A percentile compares a stretch with the other conserved stretches of the same genome.
Conservation (phyloP, 306 rosid species). For the Glycine soja region DNA sequence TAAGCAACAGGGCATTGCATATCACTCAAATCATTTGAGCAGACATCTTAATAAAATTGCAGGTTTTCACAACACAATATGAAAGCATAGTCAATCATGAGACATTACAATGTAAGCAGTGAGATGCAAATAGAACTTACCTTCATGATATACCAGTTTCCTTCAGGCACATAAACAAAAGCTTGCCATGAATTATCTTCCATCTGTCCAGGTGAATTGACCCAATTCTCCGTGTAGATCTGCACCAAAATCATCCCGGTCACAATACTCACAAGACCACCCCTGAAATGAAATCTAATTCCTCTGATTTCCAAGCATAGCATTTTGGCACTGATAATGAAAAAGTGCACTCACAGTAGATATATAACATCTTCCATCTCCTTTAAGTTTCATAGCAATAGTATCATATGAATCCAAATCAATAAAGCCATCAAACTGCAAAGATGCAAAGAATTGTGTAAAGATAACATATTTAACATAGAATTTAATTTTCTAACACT, state of each 20-base stretch:
- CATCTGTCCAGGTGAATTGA: conserved; percentile 84
- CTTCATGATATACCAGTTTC: conserved; percentile 85
- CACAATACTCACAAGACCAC: conserved; percentile 16
- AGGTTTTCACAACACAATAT: conserved; percentile 18
- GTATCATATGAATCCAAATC: conserved; percentile 92
- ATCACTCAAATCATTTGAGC: conserved; percentile 21
- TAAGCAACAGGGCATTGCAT: neutral
- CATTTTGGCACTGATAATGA: conserved; percentile 27
- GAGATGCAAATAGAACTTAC: conserved; percentile 51
- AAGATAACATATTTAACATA: conserved; percentile 8
- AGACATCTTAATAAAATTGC: conserved; percentile 13
- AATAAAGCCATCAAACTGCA: conserved; percentile 86
- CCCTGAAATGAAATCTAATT: neutral
- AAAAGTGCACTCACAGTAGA: conserved; percentile 73
- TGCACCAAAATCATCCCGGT: conserved; percentile 48
- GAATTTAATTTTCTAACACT: neutral
- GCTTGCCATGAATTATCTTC: conserved; percentile 96
- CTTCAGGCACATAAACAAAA: conserved; percentile 75
- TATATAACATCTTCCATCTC: conserved; percentile 92
- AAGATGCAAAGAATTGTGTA: conserved; percentile 31
- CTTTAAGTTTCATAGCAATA: conserved; percentile 80
- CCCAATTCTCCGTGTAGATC: conserved; percentile 97
- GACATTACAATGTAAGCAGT: conserved; percentile 16
- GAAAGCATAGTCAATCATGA: conserved; percentile 25
- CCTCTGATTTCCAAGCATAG: conserved; percentile 26